Percentiles rank a stretch among this genome's conserved stretches.
Evolutionary conservation across 257 asterid species (phyloP).

Genomic region (Voacanga thouarsii): DNA sequence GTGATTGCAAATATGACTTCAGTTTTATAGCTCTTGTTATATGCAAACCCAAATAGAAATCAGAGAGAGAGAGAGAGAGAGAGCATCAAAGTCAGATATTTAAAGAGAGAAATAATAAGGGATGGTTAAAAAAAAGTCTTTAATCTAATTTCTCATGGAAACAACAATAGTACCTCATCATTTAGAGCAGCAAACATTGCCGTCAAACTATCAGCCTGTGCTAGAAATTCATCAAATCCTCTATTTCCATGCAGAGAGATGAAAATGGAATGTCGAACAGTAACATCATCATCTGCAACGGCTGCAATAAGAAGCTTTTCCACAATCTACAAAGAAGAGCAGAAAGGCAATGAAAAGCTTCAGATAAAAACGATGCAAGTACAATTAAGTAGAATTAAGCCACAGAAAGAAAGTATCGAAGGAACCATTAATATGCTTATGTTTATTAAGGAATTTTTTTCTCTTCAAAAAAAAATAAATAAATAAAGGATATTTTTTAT

Average conservation of each 20-base stretch:
- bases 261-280: conserved; percentile 83
- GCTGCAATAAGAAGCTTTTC: conserved; percentile 90
- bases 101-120: neutral
- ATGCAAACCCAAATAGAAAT: neutral
- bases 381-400: neutral
- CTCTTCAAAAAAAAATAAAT: too few relatives aligned
- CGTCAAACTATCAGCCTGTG: conserved; percentile 96
- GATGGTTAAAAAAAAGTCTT: neutral
- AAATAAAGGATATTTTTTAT: neutral
- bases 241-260: conserved; percentile 71
- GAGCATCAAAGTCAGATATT: neutral
- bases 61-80: neutral
- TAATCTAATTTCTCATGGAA: neutral
- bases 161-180: conserved; percentile 67
- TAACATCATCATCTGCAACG: conserved; percentile 94
- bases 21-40: neutral
- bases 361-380: neutral
- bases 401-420: neutral
- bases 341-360: neutral
- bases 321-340: conserved; percentile 62
- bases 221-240: conserved; percentile 87
- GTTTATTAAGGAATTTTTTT: neutral
- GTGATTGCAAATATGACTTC: neutral
- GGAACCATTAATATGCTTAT: neutral
- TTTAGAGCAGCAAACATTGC: conserved; percentile 96